These are phyloP conservation scores for Heliosperma pusillum DNA, from an alignment of 148 eudicot species.

Conservation along the genomic window DNA sequence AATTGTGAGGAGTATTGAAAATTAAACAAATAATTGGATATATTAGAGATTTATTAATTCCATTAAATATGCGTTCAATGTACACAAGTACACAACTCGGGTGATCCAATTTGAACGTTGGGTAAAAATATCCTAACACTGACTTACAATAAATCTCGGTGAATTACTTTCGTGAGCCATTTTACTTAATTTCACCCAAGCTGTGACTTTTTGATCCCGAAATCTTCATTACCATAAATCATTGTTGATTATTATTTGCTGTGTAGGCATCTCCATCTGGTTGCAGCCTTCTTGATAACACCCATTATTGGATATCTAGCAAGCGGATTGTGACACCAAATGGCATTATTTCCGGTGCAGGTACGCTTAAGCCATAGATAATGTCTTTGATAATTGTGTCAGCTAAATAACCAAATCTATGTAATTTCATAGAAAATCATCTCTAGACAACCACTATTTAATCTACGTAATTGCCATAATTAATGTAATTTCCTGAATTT, in stretches of 20 bases:
- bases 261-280: conserved; percentile 40
- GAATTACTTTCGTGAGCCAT: too few relatives aligned
- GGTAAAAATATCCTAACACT: too few relatives aligned
- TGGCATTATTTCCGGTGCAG: conserved; percentile 84
- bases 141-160: too few relatives aligned
- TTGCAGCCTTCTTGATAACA: conserved; percentile 66
- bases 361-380: conserved; percentile 29
- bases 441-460: background rate
- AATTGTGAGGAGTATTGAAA: too few relatives aligned
- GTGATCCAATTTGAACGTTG: too few relatives aligned
- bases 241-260: background rate
- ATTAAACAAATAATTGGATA: too few relatives aligned
- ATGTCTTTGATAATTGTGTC: background rate
- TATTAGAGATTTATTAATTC: too few relatives aligned
- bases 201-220: too few relatives aligned
- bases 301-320: conserved; percentile 88
- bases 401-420: background rate
- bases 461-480: conserved; percentile 1
- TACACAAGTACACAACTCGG: too few relatives aligned
- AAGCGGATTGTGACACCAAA: conserved; percentile 82
- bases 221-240: too few relatives aligned
- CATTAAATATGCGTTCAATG: too few relatives aligned
- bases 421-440: background rate
- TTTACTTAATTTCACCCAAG: too few relatives aligned
- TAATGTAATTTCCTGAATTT: conserved; percentile 27